Base-by-base conservation (phyloP, 2,329 filamentous ascomycete species). In the Elsinoe necatrix region DNA sequence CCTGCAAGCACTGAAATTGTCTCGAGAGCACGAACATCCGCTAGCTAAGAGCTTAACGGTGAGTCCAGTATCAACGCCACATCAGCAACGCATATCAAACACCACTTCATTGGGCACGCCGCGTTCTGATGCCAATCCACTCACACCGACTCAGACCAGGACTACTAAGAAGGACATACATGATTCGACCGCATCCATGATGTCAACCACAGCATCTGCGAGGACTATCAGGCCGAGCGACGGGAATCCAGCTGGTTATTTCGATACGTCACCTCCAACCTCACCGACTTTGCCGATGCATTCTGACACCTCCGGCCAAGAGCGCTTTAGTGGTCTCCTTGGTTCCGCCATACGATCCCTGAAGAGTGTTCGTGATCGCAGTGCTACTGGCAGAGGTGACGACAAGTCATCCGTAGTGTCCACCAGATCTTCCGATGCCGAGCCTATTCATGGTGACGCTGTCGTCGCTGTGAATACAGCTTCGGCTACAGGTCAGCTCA, bases 21-120 rank as follows among this genome's bases (percentile, higher is more conserved):
- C 75, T 42, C 70, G 75, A 63, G 76, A 79, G 54, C 71, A 73
- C 50, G 85, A 89, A 55, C 87, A 92, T 67, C 87, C 87, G 18
- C 72, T 92, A 41, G 82, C 87, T 16, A 85, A 88, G 63, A 91
- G 86, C 66, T 79, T 87, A 50, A 83, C 81, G 34, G 86, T 81
- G 16, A 87, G 83, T 65, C 87, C 86, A 1, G 81, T 84, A 48
- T 54, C 48, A 6, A 61, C 63, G 2, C 60, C 56, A 9, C 59
- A 56, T 4, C 54, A 55, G 2, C 34, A 54, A 6, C 57, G 54
- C 29, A 52, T 55, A 14, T 51, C 58, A 14, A 54, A 39, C 18
- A 47, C 45, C 4, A 59, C 54, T n/a, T 56, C 54, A 6, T 20
- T 56, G n/a, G 54, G 54, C 4, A 56, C 54, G 11, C 54, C 54